Percentiles rank a stretch among this genome's conserved stretches.
phyloP scores from a whole-genome alignment of 1,284 basidiomycete species.

The Trametes hirsuta region DNA sequence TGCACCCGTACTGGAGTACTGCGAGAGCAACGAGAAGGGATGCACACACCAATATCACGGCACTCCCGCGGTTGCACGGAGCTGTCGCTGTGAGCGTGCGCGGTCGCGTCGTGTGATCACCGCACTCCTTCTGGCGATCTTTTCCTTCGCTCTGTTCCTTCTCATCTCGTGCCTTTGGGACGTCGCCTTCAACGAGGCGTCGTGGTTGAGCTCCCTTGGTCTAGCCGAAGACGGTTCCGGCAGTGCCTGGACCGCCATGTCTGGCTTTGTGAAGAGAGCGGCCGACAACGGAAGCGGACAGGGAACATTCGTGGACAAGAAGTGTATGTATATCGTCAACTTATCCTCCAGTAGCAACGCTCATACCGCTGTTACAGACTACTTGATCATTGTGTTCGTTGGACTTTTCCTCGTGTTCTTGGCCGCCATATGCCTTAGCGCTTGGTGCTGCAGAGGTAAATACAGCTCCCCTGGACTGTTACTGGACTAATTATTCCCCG shows the following conservation, averaged over 20 bases:
- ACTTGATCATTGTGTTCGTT: constrained; percentile 26
- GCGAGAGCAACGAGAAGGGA: constrained; percentile 17
- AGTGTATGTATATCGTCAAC: constrained; percentile 12
- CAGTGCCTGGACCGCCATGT: constrained; percentile 17
- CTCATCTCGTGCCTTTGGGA: constrained; percentile 17
- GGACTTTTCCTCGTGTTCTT: constrained; percentile 24
- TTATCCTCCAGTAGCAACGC: not conserved
- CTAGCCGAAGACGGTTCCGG: constrained; percentile 14
- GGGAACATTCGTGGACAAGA: constrained; percentile 19
- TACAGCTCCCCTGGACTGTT: not conserved
- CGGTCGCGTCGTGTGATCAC: constrained; percentile 14
- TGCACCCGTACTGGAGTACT: constrained; percentile 9
- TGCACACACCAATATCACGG: constrained; percentile 12
- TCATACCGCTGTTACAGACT: constrained; percentile 4
- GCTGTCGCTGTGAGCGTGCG: constrained; percentile 16
- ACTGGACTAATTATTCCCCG: not conserved
- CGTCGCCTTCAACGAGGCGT: constrained; percentile 14
- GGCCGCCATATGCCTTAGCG: constrained; percentile 24
- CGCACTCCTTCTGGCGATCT: constrained; percentile 10
- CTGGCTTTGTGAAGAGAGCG: constrained; percentile 24
- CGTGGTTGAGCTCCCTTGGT: constrained; percentile 14
- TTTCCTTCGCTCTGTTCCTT: constrained; percentile 10
- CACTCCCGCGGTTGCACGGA: not conserved
- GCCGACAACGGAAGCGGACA: not conserved
- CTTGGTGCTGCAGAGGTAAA: constrained; percentile 26